Percentiles rank a stretch among this genome's conserved stretches.
Evolutionary conservation across 805 yeast genomes (phyloP).

Genomic region (Spathaspora gorwiae): DNA sequence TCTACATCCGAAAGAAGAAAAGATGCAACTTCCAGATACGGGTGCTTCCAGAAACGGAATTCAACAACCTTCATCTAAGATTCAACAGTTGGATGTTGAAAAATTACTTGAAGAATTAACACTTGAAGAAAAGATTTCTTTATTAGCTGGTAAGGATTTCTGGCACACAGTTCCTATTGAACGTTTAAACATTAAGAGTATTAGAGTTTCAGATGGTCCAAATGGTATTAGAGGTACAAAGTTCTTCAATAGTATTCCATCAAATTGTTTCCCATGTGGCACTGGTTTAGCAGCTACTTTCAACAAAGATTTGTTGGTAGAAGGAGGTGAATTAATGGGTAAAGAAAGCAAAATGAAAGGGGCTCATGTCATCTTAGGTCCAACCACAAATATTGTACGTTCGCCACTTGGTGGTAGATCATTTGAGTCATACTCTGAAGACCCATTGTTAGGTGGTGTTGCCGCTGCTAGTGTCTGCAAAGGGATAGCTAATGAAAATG

Average conservation of each 20-base stretch:
- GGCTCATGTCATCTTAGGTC: conserved; percentile 38
- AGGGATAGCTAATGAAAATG: conserved; percentile 50
- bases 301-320: conserved; percentile 44
- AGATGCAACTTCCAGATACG: conserved; percentile 1
- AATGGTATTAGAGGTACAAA: conserved; percentile 60
- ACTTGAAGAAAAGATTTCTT: conserved; percentile 30
- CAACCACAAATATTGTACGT: conserved; percentile 48
- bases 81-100: conserved; percentile 23
- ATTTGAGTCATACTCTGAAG: conserved; percentile 60
- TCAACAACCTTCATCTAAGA: background rate
- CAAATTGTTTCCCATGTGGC: conserved; percentile 60
- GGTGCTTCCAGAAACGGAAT: background rate
- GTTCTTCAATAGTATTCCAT: conserved; percentile 47
- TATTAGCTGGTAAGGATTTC: conserved; percentile 39
- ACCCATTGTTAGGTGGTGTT: conserved; percentile 47
- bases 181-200: conserved; percentile 41
- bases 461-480: conserved; percentile 46
- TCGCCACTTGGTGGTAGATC: conserved; percentile 61
- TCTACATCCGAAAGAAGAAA: background rate
- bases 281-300: conserved; percentile 57
- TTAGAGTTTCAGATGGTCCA: conserved; percentile 56
- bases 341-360: conserved; percentile 51
- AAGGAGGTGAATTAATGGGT: conserved; percentile 52
- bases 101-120: conserved; percentile 25
- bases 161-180: conserved; percentile 48